Evolutionary conservation across 2,329 filamentous ascomycete species (phyloP).

Genomic region (Zasmidium citrigriseum): DNA sequence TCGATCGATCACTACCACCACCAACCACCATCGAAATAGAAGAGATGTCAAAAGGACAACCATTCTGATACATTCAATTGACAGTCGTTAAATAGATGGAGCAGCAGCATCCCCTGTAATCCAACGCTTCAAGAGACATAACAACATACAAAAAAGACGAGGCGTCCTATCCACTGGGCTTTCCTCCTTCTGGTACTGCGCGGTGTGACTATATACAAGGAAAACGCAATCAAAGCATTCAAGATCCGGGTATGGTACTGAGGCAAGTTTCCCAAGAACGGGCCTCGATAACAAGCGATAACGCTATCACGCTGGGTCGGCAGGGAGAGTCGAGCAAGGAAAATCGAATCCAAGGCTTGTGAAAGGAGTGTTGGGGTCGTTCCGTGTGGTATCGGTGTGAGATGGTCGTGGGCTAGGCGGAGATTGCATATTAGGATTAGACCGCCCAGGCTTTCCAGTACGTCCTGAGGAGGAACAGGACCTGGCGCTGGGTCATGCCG

Average conservation of each 20-base stretch:
- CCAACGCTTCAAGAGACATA: no score
- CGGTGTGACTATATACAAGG: background rate
- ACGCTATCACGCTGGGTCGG: background rate
- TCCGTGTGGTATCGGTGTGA: no score
- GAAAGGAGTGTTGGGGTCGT: no score
- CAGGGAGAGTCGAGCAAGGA: background rate
- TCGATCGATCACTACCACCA: no score
- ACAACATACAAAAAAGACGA: background rate
- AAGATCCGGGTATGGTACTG: background rate
- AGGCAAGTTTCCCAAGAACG: background rate
- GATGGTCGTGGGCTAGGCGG: background rate
- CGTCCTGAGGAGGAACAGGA: conserved; percentile 41
- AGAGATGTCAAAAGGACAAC: background rate
- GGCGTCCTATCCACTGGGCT: background rate
- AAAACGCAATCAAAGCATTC: background rate
- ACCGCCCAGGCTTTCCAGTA: conserved; percentile 33
- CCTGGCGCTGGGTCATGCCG: conserved; percentile 52
- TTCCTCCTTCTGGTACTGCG: background rate
- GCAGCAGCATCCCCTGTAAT: no score
- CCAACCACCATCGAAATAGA: no score
- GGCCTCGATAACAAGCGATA: background rate
- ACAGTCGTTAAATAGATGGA: background rate
- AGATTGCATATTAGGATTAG: background rate
- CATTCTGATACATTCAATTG: background rate
- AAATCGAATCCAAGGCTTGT: background rate